Base-by-base conservation (phyloP, 495 filamentous ascomycete genomes). In the Pseudomonodictys pantanalensis region DNA sequence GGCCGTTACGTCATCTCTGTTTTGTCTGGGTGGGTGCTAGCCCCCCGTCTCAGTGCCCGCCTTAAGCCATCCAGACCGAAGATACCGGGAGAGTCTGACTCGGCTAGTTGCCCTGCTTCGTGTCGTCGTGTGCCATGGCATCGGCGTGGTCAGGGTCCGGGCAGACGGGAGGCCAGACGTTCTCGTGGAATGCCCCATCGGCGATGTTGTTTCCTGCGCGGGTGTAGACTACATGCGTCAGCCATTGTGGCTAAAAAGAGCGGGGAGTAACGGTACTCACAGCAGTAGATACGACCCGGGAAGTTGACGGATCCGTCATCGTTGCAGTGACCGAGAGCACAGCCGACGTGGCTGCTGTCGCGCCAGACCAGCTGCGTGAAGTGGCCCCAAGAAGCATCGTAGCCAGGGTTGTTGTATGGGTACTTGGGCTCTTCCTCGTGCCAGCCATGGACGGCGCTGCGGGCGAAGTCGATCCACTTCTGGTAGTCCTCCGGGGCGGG, bases 331-430 rank as follows among this genome's bases (percentile, higher is more conserved):
- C 7, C 55, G 11, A 54, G 24, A 23, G 81, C 88, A 68, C 90
- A 95, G 4, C 90, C 90, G 0, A 91, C 81, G 44, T 77, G 73
- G 25, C 71, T 84, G 12, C 87, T 90, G 46, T 76, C 76, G 68
- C 79, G 83, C 90, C 90, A 95, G 1, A 92, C 88, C 47, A 95
- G 68, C 77, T 92, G 89, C 29, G 89, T 90, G 70, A 90, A 95
- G 72, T 95, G 89, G 0, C 88, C 90, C 26, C 88, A 90, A 12
- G 71, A 67, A 61, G 86, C 80, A 4, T 59, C 73, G 69, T 88
- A 91, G 0, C 75, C 78, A 0, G 80, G 60, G 9, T 75, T 65
- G 0, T 68, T n/a, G 70, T 79, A 90, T 56, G 90, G 69, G 64
- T 67, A 67, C 53, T 62, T 61, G 28, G 38, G 3, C 58, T 66